A percentile compares a stretch with the other conserved stretches of the same genome.
Evolutionary conservation across 139 green algal species (phyloP).

Genomic region (Closterium sp.): DNA sequence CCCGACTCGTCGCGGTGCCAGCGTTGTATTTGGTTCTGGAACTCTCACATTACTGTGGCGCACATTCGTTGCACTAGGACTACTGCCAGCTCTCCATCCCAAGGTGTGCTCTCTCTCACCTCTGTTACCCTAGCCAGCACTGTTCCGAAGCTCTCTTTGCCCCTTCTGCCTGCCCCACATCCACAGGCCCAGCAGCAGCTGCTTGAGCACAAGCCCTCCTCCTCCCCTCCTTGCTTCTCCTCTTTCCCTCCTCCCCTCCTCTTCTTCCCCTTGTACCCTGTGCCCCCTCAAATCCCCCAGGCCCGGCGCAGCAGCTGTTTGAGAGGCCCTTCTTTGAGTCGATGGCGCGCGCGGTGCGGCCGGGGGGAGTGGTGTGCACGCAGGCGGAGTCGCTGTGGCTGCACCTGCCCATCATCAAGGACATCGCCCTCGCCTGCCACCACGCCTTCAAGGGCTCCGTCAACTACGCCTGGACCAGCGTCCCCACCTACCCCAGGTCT

Average conservation of each 20-base stretch:
- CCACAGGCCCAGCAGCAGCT: constrained; percentile 40
- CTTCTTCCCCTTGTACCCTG: neutral
- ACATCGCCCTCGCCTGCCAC: constrained; percentile 83
- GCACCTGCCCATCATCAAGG: constrained; percentile 93
- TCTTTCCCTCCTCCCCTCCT: neutral
- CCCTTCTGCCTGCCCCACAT: too few species aligned
- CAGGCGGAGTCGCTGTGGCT: constrained; percentile 92
- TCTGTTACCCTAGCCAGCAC: too few species aligned
- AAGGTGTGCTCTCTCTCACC: too few species aligned
- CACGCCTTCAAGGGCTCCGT: constrained; percentile 82
- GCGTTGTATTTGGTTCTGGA: too few species aligned
- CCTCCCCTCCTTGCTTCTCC: neutral
- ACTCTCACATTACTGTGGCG: too few species aligned
- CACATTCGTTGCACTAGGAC: too few species aligned
- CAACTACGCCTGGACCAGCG: constrained; percentile 92
- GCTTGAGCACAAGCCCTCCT: constrained; percentile 35
- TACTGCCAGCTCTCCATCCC: too few species aligned
- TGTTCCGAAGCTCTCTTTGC: too few species aligned
- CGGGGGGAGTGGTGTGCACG: constrained; percentile 91
- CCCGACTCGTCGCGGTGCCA: too few species aligned
- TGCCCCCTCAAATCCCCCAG: constrained; percentile 8
- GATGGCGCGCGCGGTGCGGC: constrained; percentile 86
- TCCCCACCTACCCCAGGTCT: constrained; percentile 93
- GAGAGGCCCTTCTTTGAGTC: constrained; percentile 82
- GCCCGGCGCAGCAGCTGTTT: constrained; percentile 41